Evolutionary conservation across 2,329 filamentous ascomycete species (phyloP), one percentile per base, ranked within the genome.

Genomic region (Emericellopsis cladophorae): DNA sequence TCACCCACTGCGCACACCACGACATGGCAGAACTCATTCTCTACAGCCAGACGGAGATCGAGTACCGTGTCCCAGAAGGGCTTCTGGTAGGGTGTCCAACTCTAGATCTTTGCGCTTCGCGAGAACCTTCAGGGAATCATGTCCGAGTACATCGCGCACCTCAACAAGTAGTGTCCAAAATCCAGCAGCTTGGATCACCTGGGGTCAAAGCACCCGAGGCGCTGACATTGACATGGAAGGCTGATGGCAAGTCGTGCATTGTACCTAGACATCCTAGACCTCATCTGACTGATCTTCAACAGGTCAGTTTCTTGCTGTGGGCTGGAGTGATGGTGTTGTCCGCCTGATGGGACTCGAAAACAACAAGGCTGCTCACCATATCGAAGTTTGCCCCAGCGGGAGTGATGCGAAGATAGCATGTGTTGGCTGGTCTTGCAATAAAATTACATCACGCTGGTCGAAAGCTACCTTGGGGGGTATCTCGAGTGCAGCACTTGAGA

Each of bases 261-360:
- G 11, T 33, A 18, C 29, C 14, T 32, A 15, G 12, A 32, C 31
- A 11, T 15, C n/a, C 4, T 35, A 7, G 8, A 21, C 9, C 9
- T 3, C 6, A 9, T 23, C 32, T 37, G 33, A 24, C 22, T 10
- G 3, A 12, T 9, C 16, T 37, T 43, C 6, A 43, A 22, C 36
- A 82, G 80, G 82, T 8, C 81, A 85, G 46, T 78, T 86, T 34
- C 71, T 95, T 41, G 87, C 87, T 12, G 76, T 92, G 12, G 86
- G 79, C 36, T 94, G 86, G 79, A 86, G 76, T 49, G 86, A 94
- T 64, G 84, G 84, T 23, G 74, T 75, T 7, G 76, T 92, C 16
- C 79, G 86, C 43, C 64, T 94, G 31, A 74, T 90, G 56, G 84
- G 83, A 45, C 64, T 87, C 18, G 87, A 92, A 57, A 89, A 78